Conservation (phyloP, 306 rosid genomes). For the Ormosia emarginata region DNA sequence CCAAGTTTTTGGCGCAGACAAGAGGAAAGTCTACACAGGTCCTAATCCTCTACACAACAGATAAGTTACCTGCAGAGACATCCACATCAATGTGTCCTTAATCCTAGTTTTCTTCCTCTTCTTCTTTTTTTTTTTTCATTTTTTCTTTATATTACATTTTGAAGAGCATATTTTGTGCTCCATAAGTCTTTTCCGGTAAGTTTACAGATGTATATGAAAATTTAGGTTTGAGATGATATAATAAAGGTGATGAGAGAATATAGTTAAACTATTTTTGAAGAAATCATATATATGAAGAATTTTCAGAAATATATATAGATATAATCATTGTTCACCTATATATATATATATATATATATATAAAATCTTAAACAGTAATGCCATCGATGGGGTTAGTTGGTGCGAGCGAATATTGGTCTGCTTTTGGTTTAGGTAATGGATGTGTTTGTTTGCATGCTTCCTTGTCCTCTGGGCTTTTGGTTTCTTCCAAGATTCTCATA, state of each 20-base stretch:
- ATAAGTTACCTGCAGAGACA: conserved; percentile 42
- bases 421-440: conserved; percentile 24
- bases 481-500: conserved; percentile 24
- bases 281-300: conserved; percentile 18
- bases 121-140: not conserved
- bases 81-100: not conserved
- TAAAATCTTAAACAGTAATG: conserved; percentile 23
- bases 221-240: conserved; percentile 43
- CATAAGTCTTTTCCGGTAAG: conserved; percentile 31
- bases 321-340: too few relatives aligned
- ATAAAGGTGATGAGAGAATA: conserved; percentile 26
- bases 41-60: conserved; percentile 95
- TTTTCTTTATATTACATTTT: conserved; percentile 21
- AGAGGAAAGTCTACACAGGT: conserved; percentile 85
- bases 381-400: conserved; percentile 44
- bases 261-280: conserved; percentile 28
- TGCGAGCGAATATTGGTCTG: conserved; percentile 33
- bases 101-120: conserved; percentile 23
- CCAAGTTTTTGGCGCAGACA: conserved; percentile 55
- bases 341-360: not conserved
- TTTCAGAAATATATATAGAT: not conserved
- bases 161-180: conserved; percentile 37
- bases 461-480: conserved; percentile 13
- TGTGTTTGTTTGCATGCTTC: conserved; percentile 38
- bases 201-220: conserved; percentile 49